Conservation (phyloP, 176 grass and related monocot genomes). For the Canna indica region DNA sequence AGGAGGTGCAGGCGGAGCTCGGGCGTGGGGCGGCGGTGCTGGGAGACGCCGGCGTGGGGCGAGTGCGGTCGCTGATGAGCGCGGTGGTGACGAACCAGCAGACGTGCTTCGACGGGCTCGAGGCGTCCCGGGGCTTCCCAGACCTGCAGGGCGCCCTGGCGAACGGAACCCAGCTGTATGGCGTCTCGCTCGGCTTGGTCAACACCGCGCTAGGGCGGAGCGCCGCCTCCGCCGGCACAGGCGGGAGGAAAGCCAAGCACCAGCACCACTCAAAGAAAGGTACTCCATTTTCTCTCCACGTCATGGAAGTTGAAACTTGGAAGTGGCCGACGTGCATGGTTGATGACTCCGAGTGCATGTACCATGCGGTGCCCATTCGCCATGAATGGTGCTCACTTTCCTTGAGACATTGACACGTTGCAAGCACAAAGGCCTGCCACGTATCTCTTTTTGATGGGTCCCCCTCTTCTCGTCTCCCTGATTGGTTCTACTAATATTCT, state of each 20-base stretch:
- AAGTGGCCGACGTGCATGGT: not conserved
- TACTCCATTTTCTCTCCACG: not conserved
- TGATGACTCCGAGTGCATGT: not conserved
- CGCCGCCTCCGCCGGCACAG: not conserved
- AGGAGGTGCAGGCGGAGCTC: conserved; percentile 7
- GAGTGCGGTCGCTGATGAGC: conserved; percentile 22
- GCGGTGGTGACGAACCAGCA: conserved; percentile 23
- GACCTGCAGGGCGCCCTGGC: conserved; percentile 15
- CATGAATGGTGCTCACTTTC: too few species aligned
- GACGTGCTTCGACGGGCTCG: conserved; percentile 20
- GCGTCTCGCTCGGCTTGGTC: conserved; percentile 19
- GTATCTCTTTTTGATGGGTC: conserved; percentile 31
- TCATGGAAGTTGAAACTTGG: not conserved
- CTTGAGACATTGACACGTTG: too few species aligned
- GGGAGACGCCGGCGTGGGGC: conserved; percentile 2
- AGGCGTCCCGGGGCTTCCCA: conserved; percentile 6
- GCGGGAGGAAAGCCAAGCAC: not conserved
- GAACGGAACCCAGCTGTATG: conserved; percentile 22
- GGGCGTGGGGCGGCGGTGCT: not conserved
- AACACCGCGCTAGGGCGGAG: not conserved
- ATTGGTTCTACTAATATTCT: too few species aligned
- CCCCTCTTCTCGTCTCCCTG: conserved; percentile 27
- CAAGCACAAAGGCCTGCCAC: too few species aligned
- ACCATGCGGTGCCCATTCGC: not conserved
- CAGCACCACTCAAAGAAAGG: not conserved